Evolutionary conservation across 2,329 filamentous ascomycete genomes (phyloP).

Genomic region (Cordyceps pruinosa): DNA sequence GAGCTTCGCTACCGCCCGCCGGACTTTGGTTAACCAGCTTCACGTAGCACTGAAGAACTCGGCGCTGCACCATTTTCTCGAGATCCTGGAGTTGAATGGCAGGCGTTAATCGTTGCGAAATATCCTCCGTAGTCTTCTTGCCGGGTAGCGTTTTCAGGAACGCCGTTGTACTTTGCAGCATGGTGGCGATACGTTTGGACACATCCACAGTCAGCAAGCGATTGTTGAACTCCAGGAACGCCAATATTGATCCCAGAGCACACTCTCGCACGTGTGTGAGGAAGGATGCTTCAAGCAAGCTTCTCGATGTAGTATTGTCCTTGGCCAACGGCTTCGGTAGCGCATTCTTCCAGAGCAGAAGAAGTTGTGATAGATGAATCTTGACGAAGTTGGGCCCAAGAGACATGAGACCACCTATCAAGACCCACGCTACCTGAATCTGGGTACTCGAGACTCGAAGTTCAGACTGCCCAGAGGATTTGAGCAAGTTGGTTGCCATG

Average conservation of each 20-base stretch:
- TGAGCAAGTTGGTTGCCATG: constrained; percentile 85
- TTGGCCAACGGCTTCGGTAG: constrained; percentile 89
- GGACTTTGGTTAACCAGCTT: constrained; percentile 86
- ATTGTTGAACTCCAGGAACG: constrained; percentile 90
- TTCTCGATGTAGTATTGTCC: constrained; percentile 79
- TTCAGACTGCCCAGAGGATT: constrained; percentile 86
- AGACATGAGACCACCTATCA: constrained; percentile 94
- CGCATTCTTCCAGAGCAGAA: constrained; percentile 95
- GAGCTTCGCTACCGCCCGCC: constrained; percentile 72
- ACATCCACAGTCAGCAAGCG: constrained; percentile 88
- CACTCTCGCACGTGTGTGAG: constrained; percentile 92
- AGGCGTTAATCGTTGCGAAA: constrained; percentile 73
- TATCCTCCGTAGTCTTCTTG: constrained; percentile 81
- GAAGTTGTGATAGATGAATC: constrained; percentile 88
- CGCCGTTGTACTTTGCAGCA: constrained; percentile 89
- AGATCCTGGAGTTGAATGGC: constrained; percentile 84
- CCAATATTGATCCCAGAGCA: constrained; percentile 81
- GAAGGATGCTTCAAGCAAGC: constrained; percentile 83
- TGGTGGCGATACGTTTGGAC: constrained; percentile 81
- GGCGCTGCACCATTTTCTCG: constrained; percentile 84
- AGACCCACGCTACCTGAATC: constrained; percentile 94
- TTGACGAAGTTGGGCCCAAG: constrained; percentile 97
- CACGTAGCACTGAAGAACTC: constrained; percentile 91
- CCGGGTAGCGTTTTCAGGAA: constrained; percentile 80
- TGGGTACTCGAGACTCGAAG: constrained; percentile 87